phyloP scores from a whole-genome alignment of 306 rosid genomes.

The Gastrolobium villosum region DNA sequence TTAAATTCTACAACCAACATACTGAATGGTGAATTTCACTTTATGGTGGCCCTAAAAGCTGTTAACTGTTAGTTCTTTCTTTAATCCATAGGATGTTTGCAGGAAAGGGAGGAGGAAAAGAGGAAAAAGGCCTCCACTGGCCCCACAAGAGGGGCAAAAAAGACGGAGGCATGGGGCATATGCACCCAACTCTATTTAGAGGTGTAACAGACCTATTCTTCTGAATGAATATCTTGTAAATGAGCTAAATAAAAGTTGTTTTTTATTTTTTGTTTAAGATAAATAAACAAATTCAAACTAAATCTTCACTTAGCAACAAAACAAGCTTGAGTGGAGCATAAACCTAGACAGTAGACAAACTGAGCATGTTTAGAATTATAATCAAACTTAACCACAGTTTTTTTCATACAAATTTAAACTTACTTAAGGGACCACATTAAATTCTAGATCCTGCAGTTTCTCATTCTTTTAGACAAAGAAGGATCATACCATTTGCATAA shows the following conservation, averaged over 20 bases:
- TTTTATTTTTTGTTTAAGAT: neutral
- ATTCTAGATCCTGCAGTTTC: neutral
- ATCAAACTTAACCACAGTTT: neutral
- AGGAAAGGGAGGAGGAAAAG: neutral
- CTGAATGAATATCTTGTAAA: neutral
- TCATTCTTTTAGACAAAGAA: neutral
- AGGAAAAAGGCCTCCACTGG: neutral
- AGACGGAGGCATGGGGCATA: neutral
- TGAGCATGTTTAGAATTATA: neutral
- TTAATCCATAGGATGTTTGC: neutral
- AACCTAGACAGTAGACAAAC: neutral
- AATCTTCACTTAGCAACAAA: neutral
- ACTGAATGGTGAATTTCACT: conserved; percentile 30
- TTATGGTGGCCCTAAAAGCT: neutral
- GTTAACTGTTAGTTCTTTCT: conserved; percentile 12
- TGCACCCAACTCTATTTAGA: neutral
- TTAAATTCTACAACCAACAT: conserved; percentile 21
- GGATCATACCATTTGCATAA: neutral
- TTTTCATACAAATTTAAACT: neutral
- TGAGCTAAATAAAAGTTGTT: neutral
- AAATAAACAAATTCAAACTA: neutral
- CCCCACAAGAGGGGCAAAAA: neutral
- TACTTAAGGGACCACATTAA: neutral
- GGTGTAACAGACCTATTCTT: conserved; percentile 6
- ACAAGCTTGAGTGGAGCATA: neutral